Evolutionary conservation across 2,329 filamentous ascomycete species (phyloP), one percentile per base, ranked within the genome.

Genomic region (Epichloe elymi): DNA sequence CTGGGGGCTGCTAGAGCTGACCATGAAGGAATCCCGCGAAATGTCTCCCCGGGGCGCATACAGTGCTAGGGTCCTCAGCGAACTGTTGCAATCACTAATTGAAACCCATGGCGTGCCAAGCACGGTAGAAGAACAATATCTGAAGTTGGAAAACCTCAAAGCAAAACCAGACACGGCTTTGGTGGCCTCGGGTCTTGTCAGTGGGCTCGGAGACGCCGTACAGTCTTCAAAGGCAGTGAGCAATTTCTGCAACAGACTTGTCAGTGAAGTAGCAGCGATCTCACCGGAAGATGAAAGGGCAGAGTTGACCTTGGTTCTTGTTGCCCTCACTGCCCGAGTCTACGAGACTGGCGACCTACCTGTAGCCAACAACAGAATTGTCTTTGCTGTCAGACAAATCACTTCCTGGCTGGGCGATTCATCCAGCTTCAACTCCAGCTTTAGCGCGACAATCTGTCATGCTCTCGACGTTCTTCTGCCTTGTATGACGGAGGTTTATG

Each of bases 301-400:
- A 0, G 61, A 77, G 14, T 63, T 68, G 30, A 70, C 67, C 0
- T 64, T 85, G 3, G 71, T 77, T 2, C 66, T 83, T 1, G 65
- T 84, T 4, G 76, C 80, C 17, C 66, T 75, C 7, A 74, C 70
- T 51, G 64, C 77, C 52, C 63, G 68, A 8, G 64, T 80, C 14
- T 84, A 80, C 54, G 71, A 75, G 23, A 46, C 63, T 0, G 75
- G 71, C 2, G 67, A 74, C 54, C 56, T 82, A 7, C 80, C 80
- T 0, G 74, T 82, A 1, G 74, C 78, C 1, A 78, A 75, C 43
- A 82, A 90, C 59, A 78, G 89, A 23, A 67, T 93, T 3, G 80
- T 95, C 0, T 93, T 95, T 67, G 82, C 91, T 8, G 80, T 91
- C 41, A 87, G 86, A 61, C 83, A 90, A 55, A 74, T 95, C 7